Evolutionary conservation across 2,329 filamentous ascomycete genomes (phyloP).

Genomic region (Colletotrichum kahawae): DNA sequence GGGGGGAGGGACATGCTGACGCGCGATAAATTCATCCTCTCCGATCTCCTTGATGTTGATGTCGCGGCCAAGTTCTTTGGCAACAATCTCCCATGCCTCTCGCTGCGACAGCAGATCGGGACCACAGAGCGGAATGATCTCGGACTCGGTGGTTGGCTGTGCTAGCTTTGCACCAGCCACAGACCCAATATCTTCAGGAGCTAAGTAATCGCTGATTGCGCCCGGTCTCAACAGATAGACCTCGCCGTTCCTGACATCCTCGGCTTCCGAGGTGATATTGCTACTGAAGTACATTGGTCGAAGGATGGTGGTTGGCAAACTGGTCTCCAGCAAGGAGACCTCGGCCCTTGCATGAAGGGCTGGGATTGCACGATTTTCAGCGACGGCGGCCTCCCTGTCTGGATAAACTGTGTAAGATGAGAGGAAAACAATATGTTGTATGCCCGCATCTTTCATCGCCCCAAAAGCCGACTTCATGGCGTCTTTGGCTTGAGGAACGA

Average conservation of each 20-base stretch:
- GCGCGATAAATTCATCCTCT: neutral
- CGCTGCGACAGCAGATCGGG: conserved; percentile 35
- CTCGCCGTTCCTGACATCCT: conserved; percentile 31
- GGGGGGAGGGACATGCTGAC: neutral
- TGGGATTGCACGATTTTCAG: conserved; percentile 35
- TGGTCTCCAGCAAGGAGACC: conserved; percentile 39
- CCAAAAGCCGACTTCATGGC: conserved; percentile 42
- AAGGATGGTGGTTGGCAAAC: conserved; percentile 39
- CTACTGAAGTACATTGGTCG: conserved; percentile 49
- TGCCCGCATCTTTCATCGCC: conserved; percentile 47
- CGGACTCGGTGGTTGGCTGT: conserved; percentile 32
- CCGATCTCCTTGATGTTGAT: conserved; percentile 8
- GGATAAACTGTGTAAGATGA: conserved; percentile 39
- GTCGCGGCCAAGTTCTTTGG: conserved; percentile 34
- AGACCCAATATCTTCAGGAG: conserved; percentile 48
- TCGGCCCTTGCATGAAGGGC: conserved; percentile 50
- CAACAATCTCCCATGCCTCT: conserved; percentile 33
- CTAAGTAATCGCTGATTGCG: conserved; percentile 41
- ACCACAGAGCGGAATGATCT: conserved; percentile 40
- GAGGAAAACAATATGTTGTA: conserved; percentile 51
- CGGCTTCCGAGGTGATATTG: conserved; percentile 39
- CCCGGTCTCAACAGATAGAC: conserved; percentile 35
- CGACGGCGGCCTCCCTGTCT: conserved; percentile 29
- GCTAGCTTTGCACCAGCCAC: conserved; percentile 45
- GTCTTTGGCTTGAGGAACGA: conserved; percentile 34